Base-by-base conservation (phyloP, 1,284 basidiomycete genomes). In the Pseudozyma hubeiensis region DNA sequence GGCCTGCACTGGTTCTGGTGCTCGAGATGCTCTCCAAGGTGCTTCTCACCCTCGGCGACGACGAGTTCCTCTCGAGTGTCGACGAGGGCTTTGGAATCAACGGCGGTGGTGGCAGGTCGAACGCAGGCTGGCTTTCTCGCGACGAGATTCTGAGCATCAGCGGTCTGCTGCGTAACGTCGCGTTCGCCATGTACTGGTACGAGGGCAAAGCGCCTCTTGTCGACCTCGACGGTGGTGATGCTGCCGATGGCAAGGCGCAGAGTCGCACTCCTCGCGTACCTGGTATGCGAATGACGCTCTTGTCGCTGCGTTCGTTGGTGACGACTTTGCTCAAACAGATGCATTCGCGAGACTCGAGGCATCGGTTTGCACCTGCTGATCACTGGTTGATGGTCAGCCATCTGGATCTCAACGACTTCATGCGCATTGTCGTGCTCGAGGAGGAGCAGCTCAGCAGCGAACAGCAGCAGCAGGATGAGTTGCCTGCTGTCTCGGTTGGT, bases 31-130 rank as follows among this genome's bases (percentile, higher is more conserved):
- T 97, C 84, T 89, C 90, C 2, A 91, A 96, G 70, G 89, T 91
- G 11, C 88, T 99, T 17, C 87, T 94, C 41, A 93, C 94, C 0
- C 92, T 99, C 87, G 93, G 93, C 3, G 97, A 99, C 77, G 96
- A 98, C 84, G 96, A 99, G 84, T 98, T 99, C 86, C 95, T 95
- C 82, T 88, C 90, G 29, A 40, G 45, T 17, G 39, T 16, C 49
- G 54, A 58, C 43, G 55, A 53, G 5, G 40, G 14, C 14, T 47
- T 53, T 19, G 52, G 19, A 0, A 35, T 60, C 37, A 59, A 47
- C 9, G 64, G 58, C 29, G 51, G 60, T 37, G 55, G 39, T 31
- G 53, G 54, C n/a, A 50, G 50, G 7, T 31, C 35, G 4, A 73
- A 58, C 24, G 50, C 48, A 17, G 64, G 51, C 37, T 73, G 70